Evolutionary conservation across 768 basidiomycete genomes (phyloP).

Genomic region (Boletus bicolor): DNA sequence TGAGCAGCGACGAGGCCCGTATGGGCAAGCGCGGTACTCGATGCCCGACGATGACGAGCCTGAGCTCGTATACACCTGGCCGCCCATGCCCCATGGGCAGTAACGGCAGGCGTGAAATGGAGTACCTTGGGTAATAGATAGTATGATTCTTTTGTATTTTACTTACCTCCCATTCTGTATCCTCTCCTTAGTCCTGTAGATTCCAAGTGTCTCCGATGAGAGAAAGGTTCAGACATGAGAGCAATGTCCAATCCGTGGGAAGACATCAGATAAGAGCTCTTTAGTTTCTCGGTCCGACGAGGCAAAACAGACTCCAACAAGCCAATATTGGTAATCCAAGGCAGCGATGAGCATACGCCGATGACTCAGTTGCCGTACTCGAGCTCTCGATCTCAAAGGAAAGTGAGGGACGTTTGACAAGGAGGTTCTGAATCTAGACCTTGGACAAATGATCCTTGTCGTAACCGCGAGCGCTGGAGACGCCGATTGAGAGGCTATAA

Average conservation of each 20-base stretch:
- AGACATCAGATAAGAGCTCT: neutral
- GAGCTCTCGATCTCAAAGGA: neutral
- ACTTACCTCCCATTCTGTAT: neutral
- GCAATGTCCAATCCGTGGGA: neutral
- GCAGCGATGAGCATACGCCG: neutral
- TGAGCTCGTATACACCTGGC: conserved; percentile 3
- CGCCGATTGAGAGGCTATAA: neutral
- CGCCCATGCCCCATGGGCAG: neutral
- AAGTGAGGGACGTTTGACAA: neutral
- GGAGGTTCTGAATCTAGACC: neutral
- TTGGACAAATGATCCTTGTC: no score
- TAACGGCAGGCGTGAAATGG: neutral
- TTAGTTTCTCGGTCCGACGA: neutral
- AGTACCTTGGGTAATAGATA: neutral
- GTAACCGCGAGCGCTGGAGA: no score
- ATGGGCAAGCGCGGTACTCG: no score
- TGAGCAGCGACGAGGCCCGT: no score
- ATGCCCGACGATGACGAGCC: neutral
- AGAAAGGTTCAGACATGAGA: neutral
- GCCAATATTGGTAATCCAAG: neutral
- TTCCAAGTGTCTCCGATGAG: neutral
- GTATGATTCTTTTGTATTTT: neutral
- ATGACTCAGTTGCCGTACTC: no score
- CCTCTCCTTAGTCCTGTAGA: neutral
- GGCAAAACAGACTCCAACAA: neutral